Evolutionary conservation across 2,329 filamentous ascomycete species (phyloP).

Genomic region (Annulohypoxylon truncatum): DNA sequence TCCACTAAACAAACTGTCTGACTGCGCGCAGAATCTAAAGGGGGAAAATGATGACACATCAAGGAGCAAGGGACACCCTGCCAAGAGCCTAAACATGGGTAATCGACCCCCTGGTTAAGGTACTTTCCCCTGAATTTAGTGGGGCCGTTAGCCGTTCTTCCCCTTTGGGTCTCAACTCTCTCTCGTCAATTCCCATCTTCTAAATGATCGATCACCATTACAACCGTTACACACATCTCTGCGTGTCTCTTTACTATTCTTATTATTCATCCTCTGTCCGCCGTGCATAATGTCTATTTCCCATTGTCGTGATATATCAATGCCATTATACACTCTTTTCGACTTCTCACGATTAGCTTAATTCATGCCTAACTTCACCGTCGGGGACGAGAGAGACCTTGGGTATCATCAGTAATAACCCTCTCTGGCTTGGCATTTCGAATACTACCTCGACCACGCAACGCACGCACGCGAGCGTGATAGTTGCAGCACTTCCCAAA

Average conservation of each 20-base stretch:
- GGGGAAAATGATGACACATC: constrained; percentile 11
- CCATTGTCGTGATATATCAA: constrained; percentile 26
- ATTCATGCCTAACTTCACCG: constrained; percentile 2
- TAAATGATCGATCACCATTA: constrained; percentile 17
- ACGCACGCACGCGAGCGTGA: constrained; percentile 11
- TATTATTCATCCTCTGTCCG: constrained; percentile 1
- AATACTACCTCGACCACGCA: constrained; percentile 24
- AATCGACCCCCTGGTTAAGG: constrained; percentile 16
- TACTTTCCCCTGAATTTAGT: constrained; percentile 34
- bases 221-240: not conserved
- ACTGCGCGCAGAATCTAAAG: not conserved
- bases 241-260: not conserved
- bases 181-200: constrained; percentile 18
- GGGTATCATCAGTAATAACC: constrained; percentile 28
- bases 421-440: constrained; percentile 30
- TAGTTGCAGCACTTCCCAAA: constrained; percentile 1
- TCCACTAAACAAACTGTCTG: not conserved
- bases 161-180: constrained; percentile 9
- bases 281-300: constrained; percentile 37
- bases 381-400: constrained; percentile 15
- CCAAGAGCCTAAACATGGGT: constrained; percentile 27
- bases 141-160: constrained; percentile 20
- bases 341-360: constrained; percentile 1
- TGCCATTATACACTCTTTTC: constrained; percentile 21
- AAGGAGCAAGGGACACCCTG: constrained; percentile 26